Conservation (phyloP, 768 basidiomycete species). For the Hericium coralloides region DNA sequence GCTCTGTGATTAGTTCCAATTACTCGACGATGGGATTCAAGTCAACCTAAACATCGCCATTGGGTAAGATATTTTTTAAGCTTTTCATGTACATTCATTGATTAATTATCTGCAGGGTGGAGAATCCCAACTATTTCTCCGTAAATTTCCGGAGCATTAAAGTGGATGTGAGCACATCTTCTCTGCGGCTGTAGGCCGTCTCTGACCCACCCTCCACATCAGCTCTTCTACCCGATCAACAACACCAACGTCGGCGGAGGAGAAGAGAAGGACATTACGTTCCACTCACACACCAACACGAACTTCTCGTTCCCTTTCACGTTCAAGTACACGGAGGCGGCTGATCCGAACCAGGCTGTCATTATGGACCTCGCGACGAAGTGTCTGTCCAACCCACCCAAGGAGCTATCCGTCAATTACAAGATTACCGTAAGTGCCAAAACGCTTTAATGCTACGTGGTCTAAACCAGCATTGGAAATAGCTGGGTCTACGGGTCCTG, state of each 20-base stretch:
- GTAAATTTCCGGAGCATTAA: conserved; percentile 57
- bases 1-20: not conserved
- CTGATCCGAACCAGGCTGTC: conserved; percentile 44
- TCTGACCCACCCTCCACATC: not conserved
- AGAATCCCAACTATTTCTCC: conserved; percentile 76
- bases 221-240: conserved; percentile 74
- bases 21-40: conserved; percentile 7
- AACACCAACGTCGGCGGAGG: conserved; percentile 64
- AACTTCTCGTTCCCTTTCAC: conserved; percentile 73
- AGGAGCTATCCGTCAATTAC: conserved; percentile 51
- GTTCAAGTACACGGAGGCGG: conserved; percentile 46
- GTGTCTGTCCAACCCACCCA: conserved; percentile 38
- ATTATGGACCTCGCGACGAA: conserved; percentile 53
- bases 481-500: conserved; percentile 62
- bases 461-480: conserved; percentile 3
- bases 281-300: conserved; percentile 43
- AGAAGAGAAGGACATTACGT: conserved; percentile 29
- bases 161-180: conserved; percentile 39
- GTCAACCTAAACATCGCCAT: conserved; percentile 8
- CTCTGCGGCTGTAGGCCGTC: no score
- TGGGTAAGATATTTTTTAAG: conserved; percentile 9
- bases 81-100: not conserved
- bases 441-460: conserved; percentile 2
- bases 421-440: conserved; percentile 48
- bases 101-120: conserved; percentile 39